Conservation (phyloP, 169 alveolate genomes). For the Babesia ovata region DNA sequence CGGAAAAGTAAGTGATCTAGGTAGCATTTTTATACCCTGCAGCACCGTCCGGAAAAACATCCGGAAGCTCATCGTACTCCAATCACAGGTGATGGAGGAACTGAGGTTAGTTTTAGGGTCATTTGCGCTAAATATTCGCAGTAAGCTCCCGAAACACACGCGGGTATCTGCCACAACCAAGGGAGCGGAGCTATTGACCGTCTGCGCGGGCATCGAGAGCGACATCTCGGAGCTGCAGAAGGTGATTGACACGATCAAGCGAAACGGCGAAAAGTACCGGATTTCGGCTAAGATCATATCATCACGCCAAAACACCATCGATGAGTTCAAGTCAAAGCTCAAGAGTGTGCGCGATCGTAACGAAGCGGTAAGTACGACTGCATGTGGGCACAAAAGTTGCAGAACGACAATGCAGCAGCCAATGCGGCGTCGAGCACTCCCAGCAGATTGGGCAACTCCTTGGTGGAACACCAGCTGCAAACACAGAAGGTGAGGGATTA, state of each 20-base stretch:
- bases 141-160: constrained; percentile 20
- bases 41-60: constrained; percentile 60
- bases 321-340: constrained; percentile 62
- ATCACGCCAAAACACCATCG: constrained; percentile 47
- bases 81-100: constrained; percentile 54
- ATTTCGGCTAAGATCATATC: constrained; percentile 37
- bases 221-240: constrained; percentile 67
- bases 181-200: constrained; percentile 41
- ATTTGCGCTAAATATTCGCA: background rate
- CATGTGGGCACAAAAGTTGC: background rate
- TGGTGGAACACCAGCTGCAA: constrained; percentile 46
- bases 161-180: constrained; percentile 14
- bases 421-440: background rate
- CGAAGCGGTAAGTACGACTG: constrained; percentile 6
- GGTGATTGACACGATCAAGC: constrained; percentile 54
- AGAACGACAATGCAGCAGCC: too few relatives aligned
- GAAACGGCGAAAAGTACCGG: constrained; percentile 40
- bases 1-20: constrained; percentile 42
- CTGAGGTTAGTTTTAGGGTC: constrained; percentile 23
- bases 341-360: constrained; percentile 46
- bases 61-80: constrained; percentile 58
- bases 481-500: constrained; percentile 35
- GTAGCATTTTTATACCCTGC: background rate
- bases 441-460: background rate
- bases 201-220: constrained; percentile 49